Evolutionary conservation across 2,329 filamentous ascomycete genomes (phyloP).

Genomic region (Westerdykella aurantiaca): DNA sequence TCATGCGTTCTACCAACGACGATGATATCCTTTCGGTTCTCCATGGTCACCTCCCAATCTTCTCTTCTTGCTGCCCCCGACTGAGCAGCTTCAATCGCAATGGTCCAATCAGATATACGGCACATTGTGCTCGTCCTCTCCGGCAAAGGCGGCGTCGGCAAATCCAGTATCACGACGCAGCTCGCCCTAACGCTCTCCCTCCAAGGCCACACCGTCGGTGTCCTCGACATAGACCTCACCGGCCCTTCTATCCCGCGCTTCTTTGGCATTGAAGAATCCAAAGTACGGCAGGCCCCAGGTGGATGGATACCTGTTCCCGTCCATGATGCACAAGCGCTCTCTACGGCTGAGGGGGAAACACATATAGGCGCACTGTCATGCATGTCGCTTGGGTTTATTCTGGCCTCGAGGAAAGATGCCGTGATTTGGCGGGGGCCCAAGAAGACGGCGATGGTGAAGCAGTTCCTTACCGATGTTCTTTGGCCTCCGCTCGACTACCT

Average conservation of each 20-base stretch:
- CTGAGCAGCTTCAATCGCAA: conserved; percentile 32
- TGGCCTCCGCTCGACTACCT: conserved; percentile 87
- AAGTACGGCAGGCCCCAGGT: conserved; percentile 83
- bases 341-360: conserved; percentile 9
- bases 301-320: conserved; percentile 90
- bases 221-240: conserved; percentile 93
- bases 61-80: conserved; percentile 11
- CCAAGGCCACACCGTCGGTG: conserved; percentile 81
- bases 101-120: conserved; percentile 66
- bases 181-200: conserved; percentile 84
- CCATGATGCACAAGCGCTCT: conserved; percentile 51
- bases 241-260: conserved; percentile 95
- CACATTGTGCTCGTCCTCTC: conserved; percentile 81
- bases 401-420: conserved; percentile 76
- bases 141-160: conserved; percentile 95
- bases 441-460: conserved; percentile 97
- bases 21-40: background rate
- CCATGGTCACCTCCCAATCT: background rate
- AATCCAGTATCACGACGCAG: conserved; percentile 96
- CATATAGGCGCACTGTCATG: conserved; percentile 63
- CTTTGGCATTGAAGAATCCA: conserved; percentile 80
- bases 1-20: background rate
- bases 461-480: conserved; percentile 86
- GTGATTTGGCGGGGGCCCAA: conserved; percentile 98
- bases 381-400: conserved; percentile 90